Evolutionary conservation across 306 rosid species (phyloP).

Genomic region (Prunus mira): DNA sequence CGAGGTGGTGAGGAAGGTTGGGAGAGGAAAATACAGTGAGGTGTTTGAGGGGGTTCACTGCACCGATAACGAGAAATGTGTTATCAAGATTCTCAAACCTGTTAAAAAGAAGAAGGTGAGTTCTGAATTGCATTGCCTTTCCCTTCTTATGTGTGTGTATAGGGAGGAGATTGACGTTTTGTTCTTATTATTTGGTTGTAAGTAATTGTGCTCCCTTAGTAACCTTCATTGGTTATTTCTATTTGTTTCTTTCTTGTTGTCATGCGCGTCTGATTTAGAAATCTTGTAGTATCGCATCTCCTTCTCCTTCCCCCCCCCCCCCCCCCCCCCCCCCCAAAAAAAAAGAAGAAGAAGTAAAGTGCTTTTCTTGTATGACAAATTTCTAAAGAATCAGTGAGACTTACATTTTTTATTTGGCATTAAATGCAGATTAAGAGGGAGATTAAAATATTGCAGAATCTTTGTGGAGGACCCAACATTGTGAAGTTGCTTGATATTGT

Average conservation of each 20-base stretch:
- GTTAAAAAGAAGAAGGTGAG: conserved; percentile 91
- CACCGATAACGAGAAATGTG: conserved; percentile 74
- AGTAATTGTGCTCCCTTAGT: not conserved
- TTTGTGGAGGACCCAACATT: conserved; percentile 88
- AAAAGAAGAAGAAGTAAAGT: not conserved
- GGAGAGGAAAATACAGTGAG: conserved; percentile 96
- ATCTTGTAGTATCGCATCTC: not conserved
- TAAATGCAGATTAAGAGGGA: conserved; percentile 89
- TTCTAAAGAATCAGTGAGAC: not conserved
- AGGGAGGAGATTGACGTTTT: not conserved
- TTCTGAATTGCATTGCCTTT: not conserved
- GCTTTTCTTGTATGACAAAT: not conserved
- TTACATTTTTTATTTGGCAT: conserved; percentile 7
- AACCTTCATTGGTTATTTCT: not conserved
- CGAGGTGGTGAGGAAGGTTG: conserved; percentile 94
- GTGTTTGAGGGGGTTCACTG: conserved; percentile 91
- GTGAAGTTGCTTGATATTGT: conserved; percentile 92
- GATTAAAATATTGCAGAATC: conserved; percentile 89
- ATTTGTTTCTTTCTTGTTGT: not conserved
- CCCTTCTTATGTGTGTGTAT: not conserved
- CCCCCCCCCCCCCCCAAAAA: too few species aligned
- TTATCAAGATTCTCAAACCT: conserved; percentile 88
- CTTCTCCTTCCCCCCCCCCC: too few species aligned
- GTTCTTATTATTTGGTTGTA: not conserved
- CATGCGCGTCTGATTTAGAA: not conserved